Base-by-base conservation (phyloP, 2,329 filamentous ascomycete species). In the Exutisphaerella laricina region DNA sequence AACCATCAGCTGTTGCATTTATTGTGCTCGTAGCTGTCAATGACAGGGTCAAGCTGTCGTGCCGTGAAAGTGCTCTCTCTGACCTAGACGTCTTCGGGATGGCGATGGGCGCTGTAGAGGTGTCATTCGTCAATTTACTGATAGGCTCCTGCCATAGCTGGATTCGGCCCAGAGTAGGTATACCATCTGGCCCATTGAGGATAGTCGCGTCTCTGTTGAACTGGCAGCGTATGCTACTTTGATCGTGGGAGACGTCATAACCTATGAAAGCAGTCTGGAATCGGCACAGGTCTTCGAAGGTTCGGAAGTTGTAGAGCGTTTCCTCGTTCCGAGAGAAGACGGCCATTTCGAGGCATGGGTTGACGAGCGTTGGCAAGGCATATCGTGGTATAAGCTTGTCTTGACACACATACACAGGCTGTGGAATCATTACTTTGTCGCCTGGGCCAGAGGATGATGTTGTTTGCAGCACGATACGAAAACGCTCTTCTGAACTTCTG, bases 201-300 rank as follows among this genome's bases (percentile, higher is more conserved):
- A 20, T 21, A 4, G 18, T 13, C 12, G 33, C 33, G 20, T 53
- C 23, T 13, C 49, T 44, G 14, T 44, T 49, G 42, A 51, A 54
- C 16, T 50, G 51, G 25, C 46, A 48, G 10, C 39, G 43, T 9
- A 52, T 41, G 12, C 37, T 36, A 1, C 23, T 32, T 20, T 54
- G 49, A 23, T 54, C 49, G 13, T 50, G 50, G 8, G 49, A 43
- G 6, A 54, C 43, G 5, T 54, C 41, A 48, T 48, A 63, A 43
- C 39, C 61, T 39, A 36, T 54, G 39, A 55, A 43, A 13, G 51
- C 50, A 12, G 41, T 42, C 33, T 54, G 53, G 28, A 55, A 50
- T 10, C 26, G 29, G 41, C 39, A 44, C 8, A 54, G 42, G 16
- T 50, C 46, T n/a, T 44, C 29, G 9, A 46, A 31, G 14, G 41